Evolutionary conservation across 371 early-diverging fungal genomes (phyloP), one percentile per base, ranked within the genome.

Genomic region (Mucor piriformis): DNA sequence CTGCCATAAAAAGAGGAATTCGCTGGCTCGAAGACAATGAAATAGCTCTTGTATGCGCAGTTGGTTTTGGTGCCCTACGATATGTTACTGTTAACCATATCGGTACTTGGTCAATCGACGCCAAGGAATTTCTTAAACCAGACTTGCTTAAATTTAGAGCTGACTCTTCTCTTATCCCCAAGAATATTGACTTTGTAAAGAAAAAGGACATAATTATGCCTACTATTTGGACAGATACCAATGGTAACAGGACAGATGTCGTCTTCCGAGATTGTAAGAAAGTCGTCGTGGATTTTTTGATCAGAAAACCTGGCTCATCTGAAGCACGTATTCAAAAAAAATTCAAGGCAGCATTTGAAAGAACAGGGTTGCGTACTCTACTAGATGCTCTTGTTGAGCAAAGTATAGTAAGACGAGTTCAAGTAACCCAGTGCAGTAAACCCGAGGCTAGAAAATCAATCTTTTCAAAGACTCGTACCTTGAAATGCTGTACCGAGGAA

Each of bases 291-390:
- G 67, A 69, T 12, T 6, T 54, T 6, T 34, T 77, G 2, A 20
- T 74, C 35, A 32, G 57, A 47, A 61, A 62, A 6, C 78, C 78
- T 12, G 78, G 78, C 25, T 69, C 70, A 15, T 51, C 55, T 7
- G 66, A 54, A 24, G 38, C 68, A 2, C 46, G 38, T 7, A 44
- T 77, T 15, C 24, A 52, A 20, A 65, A 69, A 0, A 57, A 46
- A 18, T 49, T 65, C 11, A 25, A 25, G 0, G 25, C 21, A 6
- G 32, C 40, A 3, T 25, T 74, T 3, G 18, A 63, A 5, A 63
- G 51, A 42, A 55, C 40, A 40, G 71, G 70, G 44, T 24, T 77
- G 27, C 58, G 51, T 24, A 69, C 70, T 43, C 2, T 70, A 2
- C 32, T 77, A 50, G 50, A 54, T 15, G 50, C 47, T 2, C 47